Conservation (phyloP, 1,284 basidiomycete species). For the Inonotus hispidus region DNA sequence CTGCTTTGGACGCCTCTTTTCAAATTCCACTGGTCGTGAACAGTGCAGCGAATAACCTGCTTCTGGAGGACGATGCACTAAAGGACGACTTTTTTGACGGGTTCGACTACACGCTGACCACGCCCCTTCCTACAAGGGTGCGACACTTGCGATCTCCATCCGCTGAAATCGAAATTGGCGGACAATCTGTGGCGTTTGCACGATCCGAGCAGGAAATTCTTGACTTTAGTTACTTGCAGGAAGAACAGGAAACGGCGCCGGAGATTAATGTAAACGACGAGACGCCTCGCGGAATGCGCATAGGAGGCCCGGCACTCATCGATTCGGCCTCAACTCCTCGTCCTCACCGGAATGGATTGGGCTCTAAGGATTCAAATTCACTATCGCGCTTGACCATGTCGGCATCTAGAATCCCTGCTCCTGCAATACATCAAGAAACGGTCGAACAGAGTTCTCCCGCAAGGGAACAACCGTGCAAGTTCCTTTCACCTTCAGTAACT, state of each 20-base stretch:
- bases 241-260: not conserved
- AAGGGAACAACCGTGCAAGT: not conserved
- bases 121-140: constrained; percentile 1
- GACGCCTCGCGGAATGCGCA: not conserved
- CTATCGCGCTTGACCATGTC: not conserved
- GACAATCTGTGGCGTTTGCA: not conserved
- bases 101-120: constrained; percentile 12
- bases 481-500: not conserved
- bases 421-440: not conserved
- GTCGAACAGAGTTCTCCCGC: not conserved
- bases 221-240: not conserved
- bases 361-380: not conserved
- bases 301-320: not conserved
- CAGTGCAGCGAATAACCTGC: constrained; percentile 10
- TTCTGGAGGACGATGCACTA: constrained; percentile 11
- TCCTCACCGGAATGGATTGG: not conserved
- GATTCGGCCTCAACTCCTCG: constrained; percentile 1
- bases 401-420: not conserved
- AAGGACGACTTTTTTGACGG: constrained; percentile 16
- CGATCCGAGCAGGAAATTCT: not conserved
- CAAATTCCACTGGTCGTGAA: constrained; percentile 13
- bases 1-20: constrained; percentile 9
- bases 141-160: not conserved
- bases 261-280: not conserved
- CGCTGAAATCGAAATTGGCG: not conserved